phyloP scores from a whole-genome alignment of 305 asterid species.

The Fraxinus albicans region DNA sequence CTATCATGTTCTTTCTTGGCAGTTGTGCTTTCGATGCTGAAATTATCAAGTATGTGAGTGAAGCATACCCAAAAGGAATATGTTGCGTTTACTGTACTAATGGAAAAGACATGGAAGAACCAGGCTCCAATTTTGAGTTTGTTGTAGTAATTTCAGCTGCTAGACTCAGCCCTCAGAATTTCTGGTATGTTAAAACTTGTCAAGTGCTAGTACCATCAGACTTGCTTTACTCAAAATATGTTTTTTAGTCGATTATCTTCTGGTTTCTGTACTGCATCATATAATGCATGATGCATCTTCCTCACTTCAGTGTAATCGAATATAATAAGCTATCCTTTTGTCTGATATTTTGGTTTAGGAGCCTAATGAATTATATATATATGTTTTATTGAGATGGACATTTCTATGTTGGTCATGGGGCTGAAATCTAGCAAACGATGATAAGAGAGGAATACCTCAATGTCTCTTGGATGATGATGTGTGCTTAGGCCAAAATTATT shows the following conservation, averaged over 20 bases:
- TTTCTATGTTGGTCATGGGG: neutral
- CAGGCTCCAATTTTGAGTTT: slow-evolving; percentile 83
- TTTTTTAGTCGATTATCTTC: slow-evolving; percentile 10
- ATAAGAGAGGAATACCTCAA: neutral
- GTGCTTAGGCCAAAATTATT: neutral
- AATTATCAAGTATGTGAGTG: slow-evolving; percentile 75
- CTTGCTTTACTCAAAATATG: neutral
- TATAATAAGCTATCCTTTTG: neutral
- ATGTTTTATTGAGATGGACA: neutral
- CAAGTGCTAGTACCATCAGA: slow-evolving; percentile 15
- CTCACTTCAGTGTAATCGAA: neutral
- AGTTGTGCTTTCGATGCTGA: slow-evolving; percentile 89
- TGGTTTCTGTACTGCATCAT: slow-evolving; percentile 22
- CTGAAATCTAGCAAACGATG: neutral
- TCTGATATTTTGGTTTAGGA: neutral
- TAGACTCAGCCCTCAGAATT: slow-evolving; percentile 92
- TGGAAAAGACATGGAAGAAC: slow-evolving; percentile 86
- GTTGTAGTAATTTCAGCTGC: slow-evolving; percentile 92
- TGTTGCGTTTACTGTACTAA: slow-evolving; percentile 75
- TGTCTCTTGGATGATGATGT: neutral
- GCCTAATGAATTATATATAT: neutral
- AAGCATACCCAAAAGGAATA: slow-evolving; percentile 85
- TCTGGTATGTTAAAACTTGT: slow-evolving; percentile 57
- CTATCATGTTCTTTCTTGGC: slow-evolving; percentile 31
- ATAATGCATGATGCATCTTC: slow-evolving; percentile 20